Evolutionary conservation across 306 rosid species (phyloP).

Genomic region (Cucurbita maxima): DNA sequence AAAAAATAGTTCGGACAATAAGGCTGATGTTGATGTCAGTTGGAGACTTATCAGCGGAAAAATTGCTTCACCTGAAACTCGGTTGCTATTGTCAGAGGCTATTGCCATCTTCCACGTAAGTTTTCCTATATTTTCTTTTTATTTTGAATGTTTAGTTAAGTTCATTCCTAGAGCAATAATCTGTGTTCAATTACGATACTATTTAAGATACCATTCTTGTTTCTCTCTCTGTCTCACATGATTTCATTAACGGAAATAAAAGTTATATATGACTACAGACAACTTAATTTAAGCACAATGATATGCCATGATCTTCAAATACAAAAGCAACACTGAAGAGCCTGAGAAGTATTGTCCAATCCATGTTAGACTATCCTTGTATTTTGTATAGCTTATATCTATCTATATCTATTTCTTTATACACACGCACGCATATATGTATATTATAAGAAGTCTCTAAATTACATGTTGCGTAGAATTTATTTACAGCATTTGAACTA

Average conservation of each 20-base stretch:
- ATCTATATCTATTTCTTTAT: background rate
- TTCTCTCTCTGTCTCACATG: background rate
- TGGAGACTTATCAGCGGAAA: slow-evolving; percentile 87
- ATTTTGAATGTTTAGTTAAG: slow-evolving; percentile 4
- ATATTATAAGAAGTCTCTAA: background rate
- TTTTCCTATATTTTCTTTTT: background rate
- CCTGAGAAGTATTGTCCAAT: background rate
- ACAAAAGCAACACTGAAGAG: background rate
- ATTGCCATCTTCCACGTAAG: slow-evolving; percentile 77
- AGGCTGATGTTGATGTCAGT: slow-evolving; percentile 52
- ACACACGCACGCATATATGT: background rate
- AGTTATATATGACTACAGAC: background rate
- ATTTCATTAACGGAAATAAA: background rate
- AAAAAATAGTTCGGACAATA: slow-evolving; percentile 38
- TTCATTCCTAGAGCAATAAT: background rate
- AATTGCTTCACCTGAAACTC: slow-evolving; percentile 77
- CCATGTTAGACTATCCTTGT: background rate
- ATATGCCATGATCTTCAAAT: background rate
- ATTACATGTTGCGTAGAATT: background rate
- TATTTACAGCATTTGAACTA: background rate
- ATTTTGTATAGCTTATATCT: background rate
- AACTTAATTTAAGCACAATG: background rate
- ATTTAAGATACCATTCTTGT: background rate
- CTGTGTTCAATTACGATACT: background rate
- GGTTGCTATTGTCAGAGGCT: slow-evolving; percentile 67